A percentile compares a stretch with the other conserved stretches of the same genome.
Conservation (phyloP, 345 rosid species). For the Excoecaria cochinchinensis region DNA sequence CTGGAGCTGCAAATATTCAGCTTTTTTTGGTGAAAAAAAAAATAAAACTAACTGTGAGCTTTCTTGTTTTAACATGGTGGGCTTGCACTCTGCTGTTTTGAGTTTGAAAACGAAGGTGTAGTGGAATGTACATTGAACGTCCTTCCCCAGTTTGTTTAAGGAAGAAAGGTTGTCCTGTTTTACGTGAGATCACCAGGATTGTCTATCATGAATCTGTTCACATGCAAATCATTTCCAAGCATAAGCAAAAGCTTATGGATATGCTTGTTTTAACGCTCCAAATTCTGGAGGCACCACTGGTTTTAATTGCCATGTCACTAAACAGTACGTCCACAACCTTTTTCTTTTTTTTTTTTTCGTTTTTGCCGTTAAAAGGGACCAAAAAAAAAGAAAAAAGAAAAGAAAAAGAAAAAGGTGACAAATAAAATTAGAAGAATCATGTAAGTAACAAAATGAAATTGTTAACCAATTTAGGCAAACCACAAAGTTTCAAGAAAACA, state of each 20-base stretch:
- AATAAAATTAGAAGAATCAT: not conserved
- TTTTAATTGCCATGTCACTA: too few relatives aligned
- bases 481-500: not conserved
- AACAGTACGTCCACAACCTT: too few relatives aligned
- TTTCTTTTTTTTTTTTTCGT: too few relatives aligned
- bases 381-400: too few relatives aligned
- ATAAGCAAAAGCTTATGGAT: not conserved
- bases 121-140: not conserved
- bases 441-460: not conserved
- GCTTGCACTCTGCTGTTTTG: not conserved
- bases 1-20: conserved; percentile 7
- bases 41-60: not conserved
- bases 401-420: too few relatives aligned
- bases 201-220: not conserved
- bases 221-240: not conserved
- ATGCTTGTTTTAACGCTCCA: too few relatives aligned
- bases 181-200: not conserved
- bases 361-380: too few relatives aligned
- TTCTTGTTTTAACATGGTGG: not conserved
- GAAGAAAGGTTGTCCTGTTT: too few relatives aligned
- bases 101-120: not conserved
- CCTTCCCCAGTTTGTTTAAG: not conserved
- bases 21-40: not conserved
- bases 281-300: too few relatives aligned
- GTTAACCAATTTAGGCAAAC: not conserved